These are phyloP conservation scores for Pelagophyceae sp. DNA, from an alignment of 352 stramenopile species.

Conservation along the genomic window DNA sequence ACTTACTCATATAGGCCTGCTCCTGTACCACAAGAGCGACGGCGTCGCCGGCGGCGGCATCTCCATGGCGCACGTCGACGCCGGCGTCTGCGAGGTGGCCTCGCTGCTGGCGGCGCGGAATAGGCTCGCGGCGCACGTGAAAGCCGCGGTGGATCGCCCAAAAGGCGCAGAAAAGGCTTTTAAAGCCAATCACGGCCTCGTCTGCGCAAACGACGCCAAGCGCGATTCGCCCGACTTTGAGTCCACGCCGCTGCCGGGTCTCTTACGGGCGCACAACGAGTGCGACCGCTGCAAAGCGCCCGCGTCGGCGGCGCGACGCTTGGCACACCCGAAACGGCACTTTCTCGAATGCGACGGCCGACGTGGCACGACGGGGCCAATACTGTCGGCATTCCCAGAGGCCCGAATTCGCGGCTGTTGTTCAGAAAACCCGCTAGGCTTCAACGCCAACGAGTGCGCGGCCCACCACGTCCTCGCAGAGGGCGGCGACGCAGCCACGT, in stretches of 20 bases:
- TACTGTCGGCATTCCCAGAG: no score
- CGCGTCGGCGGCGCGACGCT: no score
- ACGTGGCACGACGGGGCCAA: no score
- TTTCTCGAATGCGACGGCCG: no score
- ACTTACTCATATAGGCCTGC: no score
- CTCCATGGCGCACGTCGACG: not conserved
- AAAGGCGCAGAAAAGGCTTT: no score
- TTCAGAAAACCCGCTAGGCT: not conserved
- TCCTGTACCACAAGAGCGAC: not conserved
- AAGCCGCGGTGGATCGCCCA: no score
- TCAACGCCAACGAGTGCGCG: not conserved
- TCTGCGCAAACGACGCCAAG: no score
- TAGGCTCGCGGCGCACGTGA: not conserved
- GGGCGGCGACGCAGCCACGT: not conserved
- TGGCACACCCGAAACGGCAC: no score
- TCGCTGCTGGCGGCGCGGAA: conserved; percentile 5
- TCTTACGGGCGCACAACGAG: not conserved
- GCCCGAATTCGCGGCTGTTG: not conserved
- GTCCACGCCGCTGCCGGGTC: not conserved
- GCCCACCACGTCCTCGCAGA: not conserved
- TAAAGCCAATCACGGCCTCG: no score
- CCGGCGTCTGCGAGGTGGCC: not conserved
- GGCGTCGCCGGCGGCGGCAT: not conserved
- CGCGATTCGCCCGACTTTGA: no score
- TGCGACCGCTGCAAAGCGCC: not conserved